Evolutionary conservation across 768 basidiomycete species (phyloP), one percentile per base, ranked within the genome.

Genomic region (Mycena amicta): DNA sequence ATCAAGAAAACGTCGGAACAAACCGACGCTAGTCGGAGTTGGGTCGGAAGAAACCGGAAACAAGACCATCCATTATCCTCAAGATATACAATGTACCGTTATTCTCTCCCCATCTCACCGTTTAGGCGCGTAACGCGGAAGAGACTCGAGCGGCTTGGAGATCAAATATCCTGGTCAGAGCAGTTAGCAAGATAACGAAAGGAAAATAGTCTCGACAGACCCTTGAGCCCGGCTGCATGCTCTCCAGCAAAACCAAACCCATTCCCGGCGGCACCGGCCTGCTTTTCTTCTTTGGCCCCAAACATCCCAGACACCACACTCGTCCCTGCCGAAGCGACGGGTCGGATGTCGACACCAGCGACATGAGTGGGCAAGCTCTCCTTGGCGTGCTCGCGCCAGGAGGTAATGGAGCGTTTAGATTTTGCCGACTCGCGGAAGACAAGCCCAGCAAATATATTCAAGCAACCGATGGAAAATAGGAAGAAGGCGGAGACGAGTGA

Each of bases 401-500:
- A 77, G 18, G 76, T 84, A 64, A 92, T 74, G 55, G 84, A 86
- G 18, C 88, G 83, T 64, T 84, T 86, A 20, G 72, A 60, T 64
- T 86, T 88, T 55, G 83, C 85, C 1, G 77, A 78, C 64, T 80
- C 78, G 56, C 87, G 84, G 80, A 86, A 90, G 70, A 89, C 81
- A 64, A 92, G 81, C 37, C 89, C 89, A 60, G 87, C 78, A 57
- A 93, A 71, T 64, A 93, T 86, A 76, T 96, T 93, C 55, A 96
- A 73, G 73, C 92, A 93, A 20, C 93, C 94, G 58, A 96, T 68
- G 53, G 92, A 82, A 77, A 96, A 96, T 60, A 96, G 83, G 79
- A 96, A 88, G 81, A 95, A 96, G 47, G 90, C 93, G 4, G 93
- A 81, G 61, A 93, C 93, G 69, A 95, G 90, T 22, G 93, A 86